These are phyloP conservation scores for Penicillium egyptiacum DNA, from an alignment of 495 filamentous ascomycete genomes.

Conservation along the genomic window DNA sequence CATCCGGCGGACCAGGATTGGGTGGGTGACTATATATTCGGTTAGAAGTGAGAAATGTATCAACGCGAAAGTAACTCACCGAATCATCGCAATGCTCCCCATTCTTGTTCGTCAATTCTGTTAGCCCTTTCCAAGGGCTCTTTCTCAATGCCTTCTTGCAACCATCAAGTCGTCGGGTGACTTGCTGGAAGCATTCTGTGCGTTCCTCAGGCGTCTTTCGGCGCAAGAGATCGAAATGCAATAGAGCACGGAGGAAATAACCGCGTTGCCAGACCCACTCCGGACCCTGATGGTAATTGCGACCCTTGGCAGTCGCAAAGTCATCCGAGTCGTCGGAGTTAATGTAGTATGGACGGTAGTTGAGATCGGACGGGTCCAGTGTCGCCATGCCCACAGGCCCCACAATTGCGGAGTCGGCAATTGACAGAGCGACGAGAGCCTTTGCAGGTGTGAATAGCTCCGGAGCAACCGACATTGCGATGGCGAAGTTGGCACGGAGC, in stretches of 20 bases:
- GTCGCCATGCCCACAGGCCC: slow-evolving; percentile 96
- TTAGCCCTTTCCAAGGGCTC: slow-evolving; percentile 86
- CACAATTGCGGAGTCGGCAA: slow-evolving; percentile 74
- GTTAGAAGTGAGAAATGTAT: slow-evolving; percentile 12
- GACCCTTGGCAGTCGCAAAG: slow-evolving; percentile 86
- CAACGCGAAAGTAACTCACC: slow-evolving; percentile 51
- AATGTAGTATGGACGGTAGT: slow-evolving; percentile 91
- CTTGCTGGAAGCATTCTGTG: slow-evolving; percentile 89
- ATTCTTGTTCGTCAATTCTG: slow-evolving; percentile 89
- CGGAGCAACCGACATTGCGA: slow-evolving; percentile 92
- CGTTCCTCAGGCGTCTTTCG: slow-evolving; percentile 60
- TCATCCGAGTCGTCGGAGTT: slow-evolving; percentile 91
- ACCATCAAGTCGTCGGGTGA: slow-evolving; percentile 75
- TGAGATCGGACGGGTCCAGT: slow-evolving; percentile 84
- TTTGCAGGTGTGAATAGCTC: slow-evolving; percentile 77
- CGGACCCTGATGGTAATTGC: slow-evolving; percentile 97
- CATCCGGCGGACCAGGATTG: slow-evolving; percentile 96
- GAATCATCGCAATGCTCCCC: slow-evolving; percentile 85
- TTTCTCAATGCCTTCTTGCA: slow-evolving; percentile 76
- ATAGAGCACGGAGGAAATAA: slow-evolving; percentile 86
- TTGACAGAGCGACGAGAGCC: slow-evolving; percentile 72
- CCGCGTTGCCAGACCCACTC: slow-evolving; percentile 99
- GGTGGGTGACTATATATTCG: slow-evolving; percentile 66
- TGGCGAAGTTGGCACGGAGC: slow-evolving; percentile 88
- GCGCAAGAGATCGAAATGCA: slow-evolving; percentile 84